Evolutionary conservation across 2,329 filamentous ascomycete species (phyloP).

Genomic region (Neurospora sp.): DNA sequence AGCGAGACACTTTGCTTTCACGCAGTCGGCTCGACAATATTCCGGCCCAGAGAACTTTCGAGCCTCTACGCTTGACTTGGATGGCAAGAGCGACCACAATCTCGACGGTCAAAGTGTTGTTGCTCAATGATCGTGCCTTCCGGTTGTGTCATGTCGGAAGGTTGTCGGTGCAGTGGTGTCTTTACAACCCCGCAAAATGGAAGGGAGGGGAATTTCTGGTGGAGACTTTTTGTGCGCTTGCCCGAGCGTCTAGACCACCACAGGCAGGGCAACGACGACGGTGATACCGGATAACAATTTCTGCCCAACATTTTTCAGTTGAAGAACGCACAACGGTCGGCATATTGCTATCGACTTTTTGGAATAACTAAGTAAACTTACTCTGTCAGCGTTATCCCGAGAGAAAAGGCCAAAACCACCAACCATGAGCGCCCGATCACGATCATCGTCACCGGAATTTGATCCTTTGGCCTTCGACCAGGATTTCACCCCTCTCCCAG

Average conservation of each 20-base stretch:
- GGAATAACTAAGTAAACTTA: background rate
- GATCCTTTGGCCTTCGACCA: slow-evolving; percentile 42
- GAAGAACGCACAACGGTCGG: too few species aligned
- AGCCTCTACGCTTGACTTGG: background rate
- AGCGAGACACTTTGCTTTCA: background rate
- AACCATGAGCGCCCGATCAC: slow-evolving; percentile 7
- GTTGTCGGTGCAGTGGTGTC: background rate
- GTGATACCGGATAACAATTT: background rate
- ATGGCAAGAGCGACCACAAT: background rate
- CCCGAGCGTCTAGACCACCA: background rate
- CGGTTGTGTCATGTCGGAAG: background rate
- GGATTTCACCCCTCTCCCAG: slow-evolving; percentile 49
- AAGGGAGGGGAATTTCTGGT: background rate
- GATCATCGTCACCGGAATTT: slow-evolving; percentile 38
- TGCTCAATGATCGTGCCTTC: background rate
- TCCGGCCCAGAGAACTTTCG: background rate
- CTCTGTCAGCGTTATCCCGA: background rate
- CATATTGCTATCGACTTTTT: too few species aligned
- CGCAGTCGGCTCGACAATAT: background rate
- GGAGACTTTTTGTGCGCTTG: background rate
- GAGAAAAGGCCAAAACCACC: background rate
- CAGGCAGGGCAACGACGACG: background rate
- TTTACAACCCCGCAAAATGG: background rate
- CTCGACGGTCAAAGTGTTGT: background rate
- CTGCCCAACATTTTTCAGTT: background rate